Base-by-base conservation (phyloP, 257 asterid genomes). In the Catharanthus roseus region DNA sequence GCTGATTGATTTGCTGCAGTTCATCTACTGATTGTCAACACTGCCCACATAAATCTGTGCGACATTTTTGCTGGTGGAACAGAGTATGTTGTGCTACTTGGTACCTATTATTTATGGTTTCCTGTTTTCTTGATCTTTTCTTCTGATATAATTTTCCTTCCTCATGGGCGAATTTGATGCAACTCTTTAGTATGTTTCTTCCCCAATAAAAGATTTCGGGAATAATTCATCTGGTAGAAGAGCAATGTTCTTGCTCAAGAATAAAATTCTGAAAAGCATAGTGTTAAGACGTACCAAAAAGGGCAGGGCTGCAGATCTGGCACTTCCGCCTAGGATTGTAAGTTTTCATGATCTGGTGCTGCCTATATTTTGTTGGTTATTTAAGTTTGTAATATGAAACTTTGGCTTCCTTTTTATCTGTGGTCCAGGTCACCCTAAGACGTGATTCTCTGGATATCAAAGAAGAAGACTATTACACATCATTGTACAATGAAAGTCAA, bases 61-160 rank as follows among this genome's bases (percentile, higher is more conserved):
- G 98, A 19, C 97, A 93, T 80, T 93, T 93, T 72, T 93, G 98
- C 84, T 93, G 98, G 98, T 93, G 98, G 98, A 90, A 89, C 78
- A 89, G 74, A 84, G 98, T 93, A 74, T 84, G 96, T 81, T 71
- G 7, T 62, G n/a, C 47, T 42, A 70, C 67, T 51, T 34, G 69
- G 67, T 67, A 26, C 58, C 36, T 75, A 51, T 28, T n/a, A 50
- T 31, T 28, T 50, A 42, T 34, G 64, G n/a, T 21, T 72, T 24
- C n/a, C 61, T 34, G 41, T 45, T 56, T 0, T 9, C 19, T 33
- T 58, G 60, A 39, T 62, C 39, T 33, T 6, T 64, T 65, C 10
- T 34, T 34, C 67, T 62, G 47, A 62, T 62, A 34, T 34, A 42
- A 18, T 41, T 33, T 38, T 62, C 34, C 47, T 62, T 62, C 67